Base-by-base conservation (phyloP, 2,329 filamentous ascomycete genomes). In the Pyrenophora tritici-repentis region DNA sequence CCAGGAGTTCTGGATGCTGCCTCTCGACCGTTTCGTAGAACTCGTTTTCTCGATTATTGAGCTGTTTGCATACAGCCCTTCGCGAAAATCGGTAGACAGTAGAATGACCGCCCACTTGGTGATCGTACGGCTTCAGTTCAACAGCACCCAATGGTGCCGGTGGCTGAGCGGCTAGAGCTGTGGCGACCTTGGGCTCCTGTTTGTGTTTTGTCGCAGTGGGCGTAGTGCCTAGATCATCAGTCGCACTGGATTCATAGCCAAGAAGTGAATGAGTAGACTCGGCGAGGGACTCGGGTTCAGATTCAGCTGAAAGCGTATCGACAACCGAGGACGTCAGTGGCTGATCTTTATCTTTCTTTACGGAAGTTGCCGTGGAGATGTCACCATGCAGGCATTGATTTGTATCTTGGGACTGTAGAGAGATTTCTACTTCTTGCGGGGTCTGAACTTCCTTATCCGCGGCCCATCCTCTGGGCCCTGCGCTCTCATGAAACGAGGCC, bases 31-130 rank as follows among this genome's bases (percentile, higher is more conserved):
- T 94, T 75, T 99, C 94, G 74, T 99, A 99, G 71, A 99, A 99
- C 75, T 96, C 91, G 74, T 99, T 99, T 72, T 99, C 94, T 67
- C 93, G 85, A 72, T 96, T 99, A 74, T 96, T 99, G 68, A 99
- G 83, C 76, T 97, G 91, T 76, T 99, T 99, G 81, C 94, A 99
- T 9, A 99, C 92, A 48, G 94, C 94, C 65, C 92, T 85, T 61
- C 91, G 87, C 14, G 94, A 97, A 71, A 99, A 97, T 35, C 93
- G 88, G 83, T 96, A 99, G 31, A 99, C 83, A 0, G 93, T 97
- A 6, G 91, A 97, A 73, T 99, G 94, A 0, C 94, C 94, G 51
- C 94, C 94, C 47, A 99, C 94, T 75, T 99, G 94, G 75, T 99
- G 94, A 61, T 91, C 90, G 75, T 97, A 99, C 1, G 94, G 94